Evolutionary conservation across 169 alveolate genomes (phyloP).

Genomic region (Cryptosporidium tyzzeri): DNA sequence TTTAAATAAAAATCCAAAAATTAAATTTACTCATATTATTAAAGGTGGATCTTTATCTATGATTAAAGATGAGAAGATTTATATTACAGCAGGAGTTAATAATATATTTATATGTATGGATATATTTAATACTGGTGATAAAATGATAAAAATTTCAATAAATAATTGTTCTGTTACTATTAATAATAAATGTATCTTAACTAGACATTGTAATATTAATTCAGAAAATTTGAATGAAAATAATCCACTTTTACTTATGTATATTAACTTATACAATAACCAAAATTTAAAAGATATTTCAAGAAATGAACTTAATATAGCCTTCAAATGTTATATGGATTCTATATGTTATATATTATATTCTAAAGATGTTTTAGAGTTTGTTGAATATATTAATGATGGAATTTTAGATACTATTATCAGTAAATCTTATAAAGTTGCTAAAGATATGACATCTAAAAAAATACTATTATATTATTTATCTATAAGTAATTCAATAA

Average conservation of each 20-base stretch:
- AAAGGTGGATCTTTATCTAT: conserved; percentile 66
- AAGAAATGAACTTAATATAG: conserved; percentile 36
- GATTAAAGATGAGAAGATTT: conserved; percentile 43
- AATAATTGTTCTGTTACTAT: conserved; percentile 59
- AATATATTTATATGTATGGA: conserved; percentile 53
- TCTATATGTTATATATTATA: conserved; percentile 58
- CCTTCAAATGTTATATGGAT: conserved; percentile 61
- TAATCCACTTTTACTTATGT: conserved; percentile 32
- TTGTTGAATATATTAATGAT: conserved; percentile 63
- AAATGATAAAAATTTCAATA: conserved; percentile 21
- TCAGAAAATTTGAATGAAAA: neutral
- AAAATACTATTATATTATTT: conserved; percentile 30
- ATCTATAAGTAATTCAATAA: conserved; percentile 24
- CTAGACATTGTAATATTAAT: conserved; percentile 14
- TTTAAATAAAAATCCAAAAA: neutral
- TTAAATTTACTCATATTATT: conserved; percentile 37
- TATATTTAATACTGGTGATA: conserved; percentile 57
- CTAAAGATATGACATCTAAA: conserved; percentile 38
- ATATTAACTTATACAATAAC: conserved; percentile 24
- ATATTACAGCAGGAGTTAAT: conserved; percentile 44
- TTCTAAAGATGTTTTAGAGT: conserved; percentile 55
- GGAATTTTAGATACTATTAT: conserved; percentile 62
- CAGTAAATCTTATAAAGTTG: conserved; percentile 65
- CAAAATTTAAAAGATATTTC: neutral
- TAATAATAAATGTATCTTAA: conserved; percentile 45